Conservation (phyloP, 2,329 filamentous ascomycete species). For the Aureobasidium pullulans region DNA sequence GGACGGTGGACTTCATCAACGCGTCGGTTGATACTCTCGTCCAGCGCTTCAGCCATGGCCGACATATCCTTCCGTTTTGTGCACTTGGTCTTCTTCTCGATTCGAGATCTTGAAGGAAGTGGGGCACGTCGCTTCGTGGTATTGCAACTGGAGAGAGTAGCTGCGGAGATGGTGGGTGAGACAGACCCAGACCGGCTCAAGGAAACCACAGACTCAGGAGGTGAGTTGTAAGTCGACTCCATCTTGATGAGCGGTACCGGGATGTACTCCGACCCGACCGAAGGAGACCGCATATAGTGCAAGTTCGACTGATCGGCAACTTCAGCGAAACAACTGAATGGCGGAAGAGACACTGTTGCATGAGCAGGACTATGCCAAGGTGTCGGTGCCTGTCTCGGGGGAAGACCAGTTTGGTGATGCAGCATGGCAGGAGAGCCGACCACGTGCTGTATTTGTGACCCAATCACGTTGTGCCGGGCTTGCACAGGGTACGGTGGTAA, state of each 20-base stretch:
- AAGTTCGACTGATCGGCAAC: background rate
- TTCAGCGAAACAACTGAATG: background rate
- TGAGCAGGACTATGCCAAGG: background rate
- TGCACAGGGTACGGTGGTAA: background rate
- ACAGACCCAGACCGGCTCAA: background rate
- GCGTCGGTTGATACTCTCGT: background rate
- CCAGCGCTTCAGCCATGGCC: background rate
- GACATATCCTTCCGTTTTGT: background rate
- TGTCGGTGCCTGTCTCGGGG: background rate
- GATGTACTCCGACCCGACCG: background rate
- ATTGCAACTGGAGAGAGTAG: background rate
- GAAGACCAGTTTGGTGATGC: background rate
- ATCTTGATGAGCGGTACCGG: background rate
- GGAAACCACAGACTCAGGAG: background rate
- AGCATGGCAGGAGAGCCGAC: background rate
- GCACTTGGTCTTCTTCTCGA: background rate
- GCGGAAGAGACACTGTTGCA: background rate
- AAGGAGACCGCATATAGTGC: background rate
- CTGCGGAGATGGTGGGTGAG: background rate
- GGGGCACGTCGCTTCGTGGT: background rate
- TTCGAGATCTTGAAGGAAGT: background rate
- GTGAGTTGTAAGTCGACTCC: background rate
- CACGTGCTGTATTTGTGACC: background rate
- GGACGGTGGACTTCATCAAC: background rate
- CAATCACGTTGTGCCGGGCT: background rate